These are phyloP conservation scores for Crithidia expoeki DNA, from an alignment of 208 protist genomes.

Conservation along the genomic window DNA sequence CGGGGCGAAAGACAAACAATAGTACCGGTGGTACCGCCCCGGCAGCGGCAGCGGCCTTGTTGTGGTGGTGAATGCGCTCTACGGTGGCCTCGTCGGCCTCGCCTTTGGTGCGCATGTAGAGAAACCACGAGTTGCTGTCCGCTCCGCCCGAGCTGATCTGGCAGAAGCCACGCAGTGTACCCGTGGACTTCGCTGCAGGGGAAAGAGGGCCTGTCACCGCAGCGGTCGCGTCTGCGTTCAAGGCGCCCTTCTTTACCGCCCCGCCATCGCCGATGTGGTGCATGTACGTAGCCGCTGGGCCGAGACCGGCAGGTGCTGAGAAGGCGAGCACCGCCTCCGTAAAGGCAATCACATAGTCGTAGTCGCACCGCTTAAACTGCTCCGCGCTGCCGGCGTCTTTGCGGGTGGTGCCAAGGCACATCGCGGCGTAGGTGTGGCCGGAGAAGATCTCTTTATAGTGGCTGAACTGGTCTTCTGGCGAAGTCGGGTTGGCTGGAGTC, in stretches of 20 bases:
- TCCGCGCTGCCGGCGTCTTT: slow-evolving; percentile 74
- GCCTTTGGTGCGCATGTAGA: slow-evolving; percentile 80
- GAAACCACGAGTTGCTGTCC: slow-evolving; percentile 54
- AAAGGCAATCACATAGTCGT: slow-evolving; percentile 76
- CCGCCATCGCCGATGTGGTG: slow-evolving; percentile 38
- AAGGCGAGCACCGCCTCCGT: slow-evolving; percentile 59
- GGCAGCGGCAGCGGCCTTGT: slow-evolving; percentile 14
- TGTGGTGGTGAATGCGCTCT: slow-evolving; percentile 44
- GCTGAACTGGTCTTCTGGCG: not conserved
- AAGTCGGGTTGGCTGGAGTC: not conserved
- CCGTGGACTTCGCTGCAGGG: slow-evolving; percentile 20
- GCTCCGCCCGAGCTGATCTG: slow-evolving; percentile 67
- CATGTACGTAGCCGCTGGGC: slow-evolving; percentile 14
- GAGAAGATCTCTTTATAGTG: slow-evolving; percentile 54
- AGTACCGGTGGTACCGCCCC: slow-evolving; percentile 22
- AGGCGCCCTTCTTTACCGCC: slow-evolving; percentile 6
- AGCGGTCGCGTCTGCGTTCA: not conserved
- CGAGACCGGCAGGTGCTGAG: slow-evolving; percentile 40
- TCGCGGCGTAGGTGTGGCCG: slow-evolving; percentile 65
- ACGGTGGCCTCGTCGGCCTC: slow-evolving; percentile 52
- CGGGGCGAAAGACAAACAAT: slow-evolving; percentile 60
- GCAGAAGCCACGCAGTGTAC: slow-evolving; percentile 42
- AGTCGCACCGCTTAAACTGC: slow-evolving; percentile 71
- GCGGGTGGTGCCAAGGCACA: slow-evolving; percentile 84
- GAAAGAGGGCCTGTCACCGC: slow-evolving; percentile 1